phyloP scores from a whole-genome alignment of 106 monocot species.

The Chionographis japonica region DNA sequence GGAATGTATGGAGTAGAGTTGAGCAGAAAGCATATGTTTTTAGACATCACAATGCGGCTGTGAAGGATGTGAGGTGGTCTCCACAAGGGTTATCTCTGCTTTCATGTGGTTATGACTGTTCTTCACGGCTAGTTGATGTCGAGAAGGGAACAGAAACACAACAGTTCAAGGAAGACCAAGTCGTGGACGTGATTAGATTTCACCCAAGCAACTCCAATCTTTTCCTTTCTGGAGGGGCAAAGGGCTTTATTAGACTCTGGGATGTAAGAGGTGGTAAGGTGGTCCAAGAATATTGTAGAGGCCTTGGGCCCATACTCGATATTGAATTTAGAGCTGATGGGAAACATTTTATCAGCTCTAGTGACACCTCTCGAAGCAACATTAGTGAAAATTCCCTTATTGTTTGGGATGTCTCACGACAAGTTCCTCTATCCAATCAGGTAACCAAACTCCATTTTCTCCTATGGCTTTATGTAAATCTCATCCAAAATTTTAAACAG shows the following conservation, averaged over 20 bases:
- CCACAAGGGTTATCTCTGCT: slow-evolving; percentile 56
- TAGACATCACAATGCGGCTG: slow-evolving; percentile 62
- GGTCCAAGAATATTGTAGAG: slow-evolving; percentile 53
- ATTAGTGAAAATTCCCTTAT: slow-evolving; percentile 85
- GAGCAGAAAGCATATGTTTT: slow-evolving; percentile 51
- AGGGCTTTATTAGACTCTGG: slow-evolving; percentile 77
- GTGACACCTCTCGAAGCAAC: slow-evolving; percentile 70
- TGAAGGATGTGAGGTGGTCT: slow-evolving; percentile 89
- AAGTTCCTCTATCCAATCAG: slow-evolving; percentile 89
- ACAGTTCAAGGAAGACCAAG: slow-evolving; percentile 71
- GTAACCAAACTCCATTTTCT: slow-evolving; percentile 19
- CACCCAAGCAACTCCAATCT: slow-evolving; percentile 58
- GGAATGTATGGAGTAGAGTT: slow-evolving; percentile 75
- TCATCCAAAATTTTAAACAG: not conserved
- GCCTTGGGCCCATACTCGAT: slow-evolving; percentile 78
- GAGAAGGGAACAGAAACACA: slow-evolving; percentile 68
- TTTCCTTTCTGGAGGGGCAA: slow-evolving; percentile 83
- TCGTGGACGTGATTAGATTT: slow-evolving; percentile 59
- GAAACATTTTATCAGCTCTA: slow-evolving; percentile 73
- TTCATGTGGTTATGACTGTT: slow-evolving; percentile 86
- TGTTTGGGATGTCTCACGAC: slow-evolving; percentile 79
- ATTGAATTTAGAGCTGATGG: slow-evolving; percentile 83
- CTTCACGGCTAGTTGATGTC: slow-evolving; percentile 72
- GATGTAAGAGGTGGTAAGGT: slow-evolving; percentile 55
- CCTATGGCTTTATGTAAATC: not conserved